Evolutionary conservation across 2,329 filamentous ascomycete genomes (phyloP).

Genomic region (Penicillium sp.): DNA sequence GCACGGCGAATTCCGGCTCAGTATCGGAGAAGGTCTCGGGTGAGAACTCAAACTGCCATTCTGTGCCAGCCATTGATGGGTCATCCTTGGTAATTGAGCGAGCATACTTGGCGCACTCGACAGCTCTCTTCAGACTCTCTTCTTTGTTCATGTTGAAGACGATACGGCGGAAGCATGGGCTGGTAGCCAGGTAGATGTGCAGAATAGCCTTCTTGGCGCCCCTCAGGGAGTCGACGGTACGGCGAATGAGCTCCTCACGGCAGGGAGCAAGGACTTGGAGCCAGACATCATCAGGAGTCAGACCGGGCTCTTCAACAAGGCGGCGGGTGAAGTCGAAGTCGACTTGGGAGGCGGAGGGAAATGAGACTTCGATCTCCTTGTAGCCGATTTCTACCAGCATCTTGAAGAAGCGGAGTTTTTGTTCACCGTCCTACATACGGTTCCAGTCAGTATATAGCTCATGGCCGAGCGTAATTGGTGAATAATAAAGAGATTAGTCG

Average conservation of each 20-base stretch:
- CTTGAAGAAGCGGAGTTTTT: conserved; percentile 94
- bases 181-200: conserved; percentile 95
- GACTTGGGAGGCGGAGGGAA: conserved; percentile 90
- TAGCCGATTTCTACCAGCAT: conserved; percentile 92
- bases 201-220: conserved; percentile 93
- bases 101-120: conserved; percentile 83
- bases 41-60: conserved; percentile 58
- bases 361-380: conserved; percentile 97
- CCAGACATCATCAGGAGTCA: conserved; percentile 85
- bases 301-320: conserved; percentile 81
- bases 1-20: conserved; percentile 77
- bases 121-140: conserved; percentile 78
- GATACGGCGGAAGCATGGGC: conserved; percentile 89
- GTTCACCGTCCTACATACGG: conserved; percentile 74
- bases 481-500: no score
- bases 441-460: background rate
- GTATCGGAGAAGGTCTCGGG: conserved; percentile 82
- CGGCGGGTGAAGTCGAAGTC: conserved; percentile 94
- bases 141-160: conserved; percentile 88
- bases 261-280: conserved; percentile 92
- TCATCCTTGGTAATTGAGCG: conserved; percentile 86
- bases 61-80: conserved; percentile 58
- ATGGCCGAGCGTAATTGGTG: no score
- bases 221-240: conserved; percentile 84
- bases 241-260: conserved; percentile 84